Evolutionary conservation across 208 protist genomes (phyloP).

Genomic region (Strigomonas galati): DNA sequence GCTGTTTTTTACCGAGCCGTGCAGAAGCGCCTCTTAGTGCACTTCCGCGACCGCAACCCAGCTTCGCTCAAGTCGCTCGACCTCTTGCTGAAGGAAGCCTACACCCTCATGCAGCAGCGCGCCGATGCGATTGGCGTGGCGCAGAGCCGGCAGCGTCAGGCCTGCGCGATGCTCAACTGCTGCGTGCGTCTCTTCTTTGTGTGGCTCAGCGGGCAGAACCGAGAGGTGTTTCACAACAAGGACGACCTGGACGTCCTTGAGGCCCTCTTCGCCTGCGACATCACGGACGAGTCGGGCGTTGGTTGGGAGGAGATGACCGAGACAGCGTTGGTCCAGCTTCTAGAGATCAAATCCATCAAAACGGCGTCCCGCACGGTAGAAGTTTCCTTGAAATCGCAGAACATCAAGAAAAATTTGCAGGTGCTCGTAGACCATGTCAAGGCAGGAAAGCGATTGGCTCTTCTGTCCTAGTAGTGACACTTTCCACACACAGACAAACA

Average conservation of each 20-base stretch:
- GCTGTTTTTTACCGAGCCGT: slow-evolving; percentile 79
- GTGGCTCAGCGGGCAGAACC: slow-evolving; percentile 48
- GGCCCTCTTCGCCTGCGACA: slow-evolving; percentile 52
- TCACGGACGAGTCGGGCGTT: slow-evolving; percentile 39
- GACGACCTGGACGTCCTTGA: slow-evolving; percentile 37
- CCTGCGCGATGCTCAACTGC: slow-evolving; percentile 64
- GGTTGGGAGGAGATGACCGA: slow-evolving; percentile 92
- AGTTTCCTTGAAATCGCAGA: slow-evolving; percentile 32
- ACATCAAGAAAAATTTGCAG: slow-evolving; percentile 65
- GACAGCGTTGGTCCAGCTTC: slow-evolving; percentile 57
- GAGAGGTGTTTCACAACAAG: background rate
- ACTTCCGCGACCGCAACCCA: slow-evolving; percentile 90
- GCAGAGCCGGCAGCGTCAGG: slow-evolving; percentile 41
- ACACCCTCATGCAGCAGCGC: slow-evolving; percentile 48
- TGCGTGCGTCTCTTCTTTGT: slow-evolving; percentile 75
- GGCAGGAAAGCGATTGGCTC: slow-evolving; percentile 10
- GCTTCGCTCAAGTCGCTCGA: slow-evolving; percentile 62
- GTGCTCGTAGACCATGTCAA: slow-evolving; percentile 34
- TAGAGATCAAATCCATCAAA: slow-evolving; percentile 33
- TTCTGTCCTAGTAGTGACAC: too few relatives aligned
- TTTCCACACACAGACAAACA: too few relatives aligned
- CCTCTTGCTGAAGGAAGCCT: slow-evolving; percentile 80
- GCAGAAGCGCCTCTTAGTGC: slow-evolving; percentile 88
- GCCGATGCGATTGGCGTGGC: slow-evolving; percentile 37
- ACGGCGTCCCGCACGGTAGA: slow-evolving; percentile 19